Evolutionary conservation across 345 rosid species (phyloP).

Genomic region (Aquilaria malaccensis): DNA sequence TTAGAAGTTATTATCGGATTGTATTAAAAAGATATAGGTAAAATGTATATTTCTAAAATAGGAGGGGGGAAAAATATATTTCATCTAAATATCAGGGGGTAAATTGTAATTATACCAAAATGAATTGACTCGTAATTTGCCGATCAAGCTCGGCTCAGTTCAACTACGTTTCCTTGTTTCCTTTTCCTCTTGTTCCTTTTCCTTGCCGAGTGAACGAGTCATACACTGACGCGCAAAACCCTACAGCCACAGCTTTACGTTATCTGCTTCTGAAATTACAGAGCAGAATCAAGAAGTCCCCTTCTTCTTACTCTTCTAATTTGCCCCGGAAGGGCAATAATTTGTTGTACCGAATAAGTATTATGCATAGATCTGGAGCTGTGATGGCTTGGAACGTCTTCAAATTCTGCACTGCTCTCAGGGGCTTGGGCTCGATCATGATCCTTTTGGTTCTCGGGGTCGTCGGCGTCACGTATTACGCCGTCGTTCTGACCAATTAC

Average conservation of each 20-base stretch:
- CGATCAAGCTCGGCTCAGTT: too few relatives aligned
- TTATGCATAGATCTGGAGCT: slow-evolving; percentile 94
- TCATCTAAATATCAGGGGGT: too few relatives aligned
- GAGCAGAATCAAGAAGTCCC: not conserved
- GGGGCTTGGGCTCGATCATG: slow-evolving; percentile 99
- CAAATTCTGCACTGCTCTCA: slow-evolving; percentile 86
- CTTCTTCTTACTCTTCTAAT: not conserved
- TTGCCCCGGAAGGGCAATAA: not conserved
- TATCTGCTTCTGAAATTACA: too few relatives aligned
- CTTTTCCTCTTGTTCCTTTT: not conserved
- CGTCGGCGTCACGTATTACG: slow-evolving; percentile 89
- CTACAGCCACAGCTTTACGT: too few relatives aligned
- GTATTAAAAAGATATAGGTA: too few relatives aligned
- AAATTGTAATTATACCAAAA: too few relatives aligned
- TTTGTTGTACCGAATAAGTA: slow-evolving; percentile 15
- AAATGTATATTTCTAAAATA: too few relatives aligned
- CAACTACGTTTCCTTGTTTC: not conserved
- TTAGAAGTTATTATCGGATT: too few relatives aligned
- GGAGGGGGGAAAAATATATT: too few relatives aligned
- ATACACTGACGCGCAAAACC: too few relatives aligned
- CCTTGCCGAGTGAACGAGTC: too few relatives aligned
- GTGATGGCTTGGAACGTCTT: slow-evolving; percentile 99
- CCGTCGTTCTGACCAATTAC: slow-evolving; percentile 82
- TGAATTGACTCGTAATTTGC: too few relatives aligned
- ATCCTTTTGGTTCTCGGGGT: slow-evolving; percentile 87